Conservation (phyloP, 768 basidiomycete genomes). For the Leccinum variicolor region DNA sequence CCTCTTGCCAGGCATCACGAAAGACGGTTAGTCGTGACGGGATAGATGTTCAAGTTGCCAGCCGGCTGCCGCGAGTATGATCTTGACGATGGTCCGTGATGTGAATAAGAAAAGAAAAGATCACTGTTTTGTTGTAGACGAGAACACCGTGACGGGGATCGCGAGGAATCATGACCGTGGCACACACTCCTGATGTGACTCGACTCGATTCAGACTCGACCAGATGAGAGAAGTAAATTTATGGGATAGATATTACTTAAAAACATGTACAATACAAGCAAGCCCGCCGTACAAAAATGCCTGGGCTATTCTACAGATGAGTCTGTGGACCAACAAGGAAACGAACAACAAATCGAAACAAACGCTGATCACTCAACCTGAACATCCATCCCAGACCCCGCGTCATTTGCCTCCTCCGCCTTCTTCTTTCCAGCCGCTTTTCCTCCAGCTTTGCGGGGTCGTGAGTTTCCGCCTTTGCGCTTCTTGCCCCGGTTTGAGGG, state of each 20-base stretch:
- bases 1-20: constrained; percentile 60
- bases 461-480: constrained; percentile 27
- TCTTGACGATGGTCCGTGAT: background rate
- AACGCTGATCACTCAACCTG: constrained; percentile 23
- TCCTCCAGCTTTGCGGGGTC: constrained; percentile 32
- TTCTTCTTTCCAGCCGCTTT: constrained; percentile 32
- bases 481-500: constrained; percentile 32
- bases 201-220: background rate
- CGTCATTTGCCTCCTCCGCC: constrained; percentile 21
- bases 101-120: background rate
- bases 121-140: background rate
- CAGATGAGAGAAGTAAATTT: background rate
- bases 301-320: constrained; percentile 31
- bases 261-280: constrained; percentile 29
- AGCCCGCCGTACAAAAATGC: constrained; percentile 22
- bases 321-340: constrained; percentile 11
- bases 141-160: background rate
- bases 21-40: background rate
- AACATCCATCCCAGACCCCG: constrained; percentile 24
- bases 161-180: background rate
- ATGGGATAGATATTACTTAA: constrained; percentile 22
- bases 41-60: background rate
- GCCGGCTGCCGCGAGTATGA: background rate
- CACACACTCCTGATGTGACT: background rate
- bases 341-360: constrained; percentile 11